These are phyloP conservation scores for Anthoceros angustus DNA, from an alignment of 225 moss, liverwort and hornwort genomes.

Conservation along the genomic window DNA sequence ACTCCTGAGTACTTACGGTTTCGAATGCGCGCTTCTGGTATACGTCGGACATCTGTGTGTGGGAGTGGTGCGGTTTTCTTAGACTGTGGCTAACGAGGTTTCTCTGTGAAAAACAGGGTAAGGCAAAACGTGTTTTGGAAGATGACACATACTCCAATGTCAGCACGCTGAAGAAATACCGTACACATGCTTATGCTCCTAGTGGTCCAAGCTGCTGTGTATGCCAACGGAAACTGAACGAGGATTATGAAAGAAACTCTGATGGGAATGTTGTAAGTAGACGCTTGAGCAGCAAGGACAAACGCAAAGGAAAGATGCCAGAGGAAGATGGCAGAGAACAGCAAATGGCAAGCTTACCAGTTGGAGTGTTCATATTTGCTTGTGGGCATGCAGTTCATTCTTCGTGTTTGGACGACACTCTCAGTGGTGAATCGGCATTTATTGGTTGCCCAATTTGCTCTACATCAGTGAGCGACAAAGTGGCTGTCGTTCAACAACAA, in stretches of 20 bases:
- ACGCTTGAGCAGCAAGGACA: conserved; percentile 15
- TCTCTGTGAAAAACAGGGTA: conserved; percentile 39
- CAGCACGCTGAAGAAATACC: conserved; percentile 50
- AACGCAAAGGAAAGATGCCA: conserved; percentile 21
- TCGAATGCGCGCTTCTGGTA: conserved; percentile 91
- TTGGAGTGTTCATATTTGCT: not conserved
- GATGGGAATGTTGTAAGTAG: conserved; percentile 7
- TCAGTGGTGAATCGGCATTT: not conserved
- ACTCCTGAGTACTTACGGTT: conserved; percentile 94
- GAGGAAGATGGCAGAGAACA: conserved; percentile 8
- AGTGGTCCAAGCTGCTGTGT: conserved; percentile 47
- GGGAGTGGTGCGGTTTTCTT: not conserved
- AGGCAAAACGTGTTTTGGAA: conserved; percentile 82
- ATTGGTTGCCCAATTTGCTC: not conserved
- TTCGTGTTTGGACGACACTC: not conserved
- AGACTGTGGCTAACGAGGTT: not conserved
- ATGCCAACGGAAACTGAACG: conserved; percentile 52
- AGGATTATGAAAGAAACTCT: conserved; percentile 18
- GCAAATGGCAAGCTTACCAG: not conserved
- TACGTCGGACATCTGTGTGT: conserved; percentile 1
- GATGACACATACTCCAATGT: conserved; percentile 84
- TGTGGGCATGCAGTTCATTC: not conserved
- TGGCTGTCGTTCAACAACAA: not conserved
- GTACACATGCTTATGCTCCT: conserved; percentile 61
- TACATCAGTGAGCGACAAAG: not conserved